These are phyloP conservation scores for Leccinum fallax DNA, from an alignment of 1,284 basidiomycete genomes.

Conservation along the genomic window DNA sequence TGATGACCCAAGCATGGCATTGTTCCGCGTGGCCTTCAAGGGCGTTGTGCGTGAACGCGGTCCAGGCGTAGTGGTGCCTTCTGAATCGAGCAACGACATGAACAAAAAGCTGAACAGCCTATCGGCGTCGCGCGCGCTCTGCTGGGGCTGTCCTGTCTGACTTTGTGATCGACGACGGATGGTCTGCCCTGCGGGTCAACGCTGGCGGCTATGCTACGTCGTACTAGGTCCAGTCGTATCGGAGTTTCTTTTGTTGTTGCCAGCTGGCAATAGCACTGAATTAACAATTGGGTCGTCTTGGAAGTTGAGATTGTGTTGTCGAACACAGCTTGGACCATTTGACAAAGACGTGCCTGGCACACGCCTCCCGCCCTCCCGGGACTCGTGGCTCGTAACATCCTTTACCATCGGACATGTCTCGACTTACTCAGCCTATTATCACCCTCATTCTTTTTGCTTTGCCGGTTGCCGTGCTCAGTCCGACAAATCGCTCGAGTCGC, in stretches of 20 bases:
- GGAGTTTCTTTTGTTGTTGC: slow-evolving; percentile 45
- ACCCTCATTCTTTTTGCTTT: too few relatives aligned
- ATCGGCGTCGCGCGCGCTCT: slow-evolving; percentile 49
- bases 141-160: slow-evolving; percentile 31
- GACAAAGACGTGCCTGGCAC: too few relatives aligned
- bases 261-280: too few relatives aligned
- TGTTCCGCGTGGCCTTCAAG: not conserved
- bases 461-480: too few relatives aligned
- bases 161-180: slow-evolving; percentile 13
- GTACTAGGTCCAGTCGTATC: slow-evolving; percentile 30
- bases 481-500: too few relatives aligned
- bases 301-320: too few relatives aligned
- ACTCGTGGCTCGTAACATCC: too few relatives aligned
- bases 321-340: too few relatives aligned
- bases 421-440: too few relatives aligned
- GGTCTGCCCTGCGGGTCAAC: slow-evolving; percentile 12
- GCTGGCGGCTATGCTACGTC: slow-evolving; percentile 30
- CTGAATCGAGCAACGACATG: slow-evolving; percentile 38
- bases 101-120: slow-evolving; percentile 66
- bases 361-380: too few relatives aligned
- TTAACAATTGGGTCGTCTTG: too few relatives aligned
- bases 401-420: too few relatives aligned
- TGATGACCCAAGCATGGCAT: not conserved
- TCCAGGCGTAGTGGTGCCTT: slow-evolving; percentile 48
- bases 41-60: slow-evolving; percentile 49